phyloP scores from a whole-genome alignment of 768 basidiomycete genomes.

The Calocybe gangraenosa region DNA sequence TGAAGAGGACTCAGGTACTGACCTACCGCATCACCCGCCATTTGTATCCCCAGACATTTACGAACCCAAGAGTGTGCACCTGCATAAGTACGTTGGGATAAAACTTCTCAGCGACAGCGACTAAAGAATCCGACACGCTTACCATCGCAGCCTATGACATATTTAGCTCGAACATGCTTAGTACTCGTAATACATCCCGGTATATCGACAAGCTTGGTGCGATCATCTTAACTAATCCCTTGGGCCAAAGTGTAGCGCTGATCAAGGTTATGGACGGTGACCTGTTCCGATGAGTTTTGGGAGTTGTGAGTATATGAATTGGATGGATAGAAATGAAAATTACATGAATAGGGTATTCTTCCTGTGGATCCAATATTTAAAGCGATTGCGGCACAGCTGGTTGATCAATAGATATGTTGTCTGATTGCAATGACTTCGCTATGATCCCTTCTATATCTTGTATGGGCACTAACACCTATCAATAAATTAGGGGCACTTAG shows the following conservation, averaged over 20 bases:
- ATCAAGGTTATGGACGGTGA: background rate
- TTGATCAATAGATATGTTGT: background rate
- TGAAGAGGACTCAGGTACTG: background rate
- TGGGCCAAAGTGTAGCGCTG: background rate
- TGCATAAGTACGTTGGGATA: background rate
- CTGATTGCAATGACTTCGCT: background rate
- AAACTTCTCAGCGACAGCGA: too few species aligned
- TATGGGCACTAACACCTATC: background rate
- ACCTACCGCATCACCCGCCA: conserved; percentile 1
- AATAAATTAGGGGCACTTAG: too few species aligned
- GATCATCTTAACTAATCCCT: background rate
- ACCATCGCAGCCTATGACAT: conserved; percentile 5
- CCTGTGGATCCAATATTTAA: background rate
- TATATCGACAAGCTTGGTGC: background rate
- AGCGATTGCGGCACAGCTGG: conserved; percentile 1
- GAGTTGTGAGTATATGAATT: background rate
- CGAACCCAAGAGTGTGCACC: conserved; percentile 7
- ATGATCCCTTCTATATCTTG: conserved; percentile 1
- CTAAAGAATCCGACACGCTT: background rate
- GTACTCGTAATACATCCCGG: background rate
- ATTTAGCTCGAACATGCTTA: background rate
- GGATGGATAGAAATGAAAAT: background rate
- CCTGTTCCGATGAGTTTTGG: background rate
- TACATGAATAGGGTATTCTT: background rate
- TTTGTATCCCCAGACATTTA: background rate